Evolutionary conservation across 2,329 filamentous ascomycete genomes (phyloP), one percentile per base, ranked within the genome.

Genomic region (Fonsecaea pugnacius): DNA sequence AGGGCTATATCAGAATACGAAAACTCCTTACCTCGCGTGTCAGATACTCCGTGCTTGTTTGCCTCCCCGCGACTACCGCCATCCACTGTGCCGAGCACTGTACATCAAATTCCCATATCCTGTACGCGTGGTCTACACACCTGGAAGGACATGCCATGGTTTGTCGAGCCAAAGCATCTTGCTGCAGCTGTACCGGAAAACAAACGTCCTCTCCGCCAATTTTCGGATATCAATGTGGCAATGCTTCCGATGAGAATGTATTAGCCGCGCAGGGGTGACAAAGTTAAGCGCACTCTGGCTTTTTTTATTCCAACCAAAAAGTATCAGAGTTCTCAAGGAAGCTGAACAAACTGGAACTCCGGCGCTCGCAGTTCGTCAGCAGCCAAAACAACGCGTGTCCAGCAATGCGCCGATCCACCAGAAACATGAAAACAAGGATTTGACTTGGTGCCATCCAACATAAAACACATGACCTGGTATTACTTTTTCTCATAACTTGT

Each of bases 401-500:
- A 16, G 3, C 21, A 27, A 8, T 48, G 43, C 43, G 10, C 43
- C 43, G 16, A 21, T 48, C 21, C 21, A 24, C 9, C 18, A 21
- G 9, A 48, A 48, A 48, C 21, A 24, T 4, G 18, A 24, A 10
- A 48, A 12, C 4, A 27, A 18, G 43, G 18, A 48, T 48, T 18
- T 24, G 7, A 21, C 18, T 27, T 14, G 21, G 9, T 27, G 43
- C 43, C 24, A 21, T 48, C 43, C 18, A 10, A 18, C 43, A 24
- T 48, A 27, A 27, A 6, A 16, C 24, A 48, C 43, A 48, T 48
- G 43, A 14, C 38, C 5, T 43, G 43, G 10, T 5, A 52, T 61
- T 57, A 64, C 36, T 54, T 57, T 64, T 62, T 64, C 72, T 80
- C 79, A 72, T 80, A 81, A 36, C 74, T 77, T 46, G 70, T 69